These are phyloP conservation scores for Penicillium coffeae DNA, from an alignment of 495 filamentous ascomycete genomes.

Conservation along the genomic window DNA sequence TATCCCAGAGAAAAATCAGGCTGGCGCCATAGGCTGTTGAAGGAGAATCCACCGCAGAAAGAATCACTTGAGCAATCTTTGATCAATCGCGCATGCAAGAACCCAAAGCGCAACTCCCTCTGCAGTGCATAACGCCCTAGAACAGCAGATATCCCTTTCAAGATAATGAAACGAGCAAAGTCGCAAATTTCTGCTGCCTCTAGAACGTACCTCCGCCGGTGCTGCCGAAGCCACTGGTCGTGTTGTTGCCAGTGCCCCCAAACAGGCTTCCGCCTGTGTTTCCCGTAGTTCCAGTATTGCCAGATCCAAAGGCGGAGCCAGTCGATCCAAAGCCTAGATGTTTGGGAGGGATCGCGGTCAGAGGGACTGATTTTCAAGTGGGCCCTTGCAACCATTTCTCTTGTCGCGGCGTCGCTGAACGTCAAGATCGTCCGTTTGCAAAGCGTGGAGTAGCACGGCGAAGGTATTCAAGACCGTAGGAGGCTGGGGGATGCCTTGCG, in stretches of 20 bases:
- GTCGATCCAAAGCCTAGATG: conserved; percentile 59
- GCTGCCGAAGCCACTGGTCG: conserved; percentile 53
- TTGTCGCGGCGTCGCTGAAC: conserved; percentile 34
- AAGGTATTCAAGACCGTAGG: conserved; percentile 7
- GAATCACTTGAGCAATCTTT: too few relatives aligned
- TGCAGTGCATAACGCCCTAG: neutral
- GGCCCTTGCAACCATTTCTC: conserved; percentile 39
- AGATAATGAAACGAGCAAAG: conserved; percentile 19
- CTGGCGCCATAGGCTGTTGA: too few relatives aligned
- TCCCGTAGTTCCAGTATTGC: conserved; percentile 24
- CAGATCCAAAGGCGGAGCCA: conserved; percentile 35
- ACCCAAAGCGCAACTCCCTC: too few relatives aligned
- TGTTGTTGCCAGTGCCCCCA: conserved; percentile 32
- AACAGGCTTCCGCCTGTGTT: conserved; percentile 41
- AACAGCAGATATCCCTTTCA: neutral
- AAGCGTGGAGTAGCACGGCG: conserved; percentile 14
- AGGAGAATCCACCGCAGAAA: too few relatives aligned
- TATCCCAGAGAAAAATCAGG: too few relatives aligned
- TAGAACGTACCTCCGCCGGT: conserved; percentile 57
- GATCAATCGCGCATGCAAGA: too few relatives aligned
- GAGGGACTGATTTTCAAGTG: conserved; percentile 31
- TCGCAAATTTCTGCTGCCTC: conserved; percentile 29
- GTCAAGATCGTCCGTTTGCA: conserved; percentile 27
- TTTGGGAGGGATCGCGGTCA: conserved; percentile 42
- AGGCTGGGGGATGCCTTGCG: conserved; percentile 11